These are phyloP conservation scores for Haplographium delicatum DNA, from an alignment of 495 filamentous ascomycete species.

Conservation along the genomic window DNA sequence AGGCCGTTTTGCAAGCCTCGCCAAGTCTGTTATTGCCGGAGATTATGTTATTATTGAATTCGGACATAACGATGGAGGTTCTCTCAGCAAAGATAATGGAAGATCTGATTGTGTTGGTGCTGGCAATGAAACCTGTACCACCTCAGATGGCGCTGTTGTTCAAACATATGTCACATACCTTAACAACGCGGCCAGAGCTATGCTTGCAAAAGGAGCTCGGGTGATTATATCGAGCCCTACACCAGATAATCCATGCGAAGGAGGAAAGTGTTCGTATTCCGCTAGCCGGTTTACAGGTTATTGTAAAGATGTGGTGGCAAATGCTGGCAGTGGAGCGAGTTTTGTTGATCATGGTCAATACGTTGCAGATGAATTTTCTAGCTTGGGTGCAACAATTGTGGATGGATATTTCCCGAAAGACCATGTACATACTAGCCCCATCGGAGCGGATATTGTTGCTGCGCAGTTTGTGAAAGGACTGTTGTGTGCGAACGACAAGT, in stretches of 20 bases:
- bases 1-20: conserved; percentile 52
- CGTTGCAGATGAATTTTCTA: conserved; percentile 45
- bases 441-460: conserved; percentile 52
- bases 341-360: conserved; percentile 62
- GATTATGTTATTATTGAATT: conserved; percentile 41
- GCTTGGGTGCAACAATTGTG: conserved; percentile 40
- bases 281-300: conserved; percentile 53
- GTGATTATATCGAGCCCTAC: conserved; percentile 60
- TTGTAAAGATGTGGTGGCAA: conserved; percentile 44
- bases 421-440: conserved; percentile 60
- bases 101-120: conserved; percentile 52
- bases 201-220: conserved; percentile 53
- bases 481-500: conserved; percentile 34
- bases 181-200: conserved; percentile 45
- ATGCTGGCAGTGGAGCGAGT: conserved; percentile 32
- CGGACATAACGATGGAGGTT: conserved; percentile 63
- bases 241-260: conserved; percentile 59
- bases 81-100: conserved; percentile 53
- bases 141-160: conserved; percentile 16
- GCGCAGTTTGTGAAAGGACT: conserved; percentile 60
- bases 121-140: conserved; percentile 48
- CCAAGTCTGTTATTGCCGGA: conserved; percentile 37
- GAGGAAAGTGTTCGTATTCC: conserved; percentile 38
- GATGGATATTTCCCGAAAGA: conserved; percentile 51
- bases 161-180: conserved; percentile 38